Conservation (phyloP, 768 basidiomycete genomes). For the Candolleomyces eurysporus region DNA sequence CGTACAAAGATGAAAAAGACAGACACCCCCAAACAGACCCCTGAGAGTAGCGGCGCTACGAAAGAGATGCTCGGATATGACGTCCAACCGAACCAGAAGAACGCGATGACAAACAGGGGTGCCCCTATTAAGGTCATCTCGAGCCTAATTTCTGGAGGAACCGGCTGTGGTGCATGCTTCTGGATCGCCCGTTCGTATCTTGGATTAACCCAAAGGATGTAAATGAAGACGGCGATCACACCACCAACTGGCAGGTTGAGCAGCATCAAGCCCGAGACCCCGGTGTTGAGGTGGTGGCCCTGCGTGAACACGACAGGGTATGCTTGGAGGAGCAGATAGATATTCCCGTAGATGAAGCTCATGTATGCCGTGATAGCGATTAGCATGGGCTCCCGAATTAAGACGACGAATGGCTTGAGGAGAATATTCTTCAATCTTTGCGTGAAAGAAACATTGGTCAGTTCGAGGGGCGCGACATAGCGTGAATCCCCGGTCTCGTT, state of each 20-base stretch:
- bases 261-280: slow-evolving; percentile 58
- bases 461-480: slow-evolving; percentile 54
- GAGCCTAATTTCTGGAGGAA: slow-evolving; percentile 59
- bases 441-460: slow-evolving; percentile 30
- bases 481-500: slow-evolving; percentile 49
- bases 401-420: slow-evolving; percentile 58
- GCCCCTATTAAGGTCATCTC: slow-evolving; percentile 47
- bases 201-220: slow-evolving; percentile 46
- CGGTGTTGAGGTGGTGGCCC: slow-evolving; percentile 51
- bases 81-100: slow-evolving; percentile 74
- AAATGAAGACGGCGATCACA: slow-evolving; percentile 38
- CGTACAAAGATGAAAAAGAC: slow-evolving; percentile 55
- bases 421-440: slow-evolving; percentile 46
- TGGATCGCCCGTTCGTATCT: slow-evolving; percentile 42
- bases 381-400: slow-evolving; percentile 69
- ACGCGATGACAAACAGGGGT: slow-evolving; percentile 48
- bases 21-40: slow-evolving; percentile 46
- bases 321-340: slow-evolving; percentile 61
- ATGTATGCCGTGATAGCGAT: slow-evolving; percentile 58
- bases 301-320: slow-evolving; percentile 58
- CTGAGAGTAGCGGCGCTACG: slow-evolving; percentile 53
- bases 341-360: slow-evolving; percentile 61
- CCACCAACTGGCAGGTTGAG: slow-evolving; percentile 59
- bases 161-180: slow-evolving; percentile 46
- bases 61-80: slow-evolving; percentile 49